Percentiles rank a stretch among this genome's conserved stretches.
phyloP scores from a whole-genome alignment of 345 rosid genomes.

The Pseudoturritis turrita region DNA sequence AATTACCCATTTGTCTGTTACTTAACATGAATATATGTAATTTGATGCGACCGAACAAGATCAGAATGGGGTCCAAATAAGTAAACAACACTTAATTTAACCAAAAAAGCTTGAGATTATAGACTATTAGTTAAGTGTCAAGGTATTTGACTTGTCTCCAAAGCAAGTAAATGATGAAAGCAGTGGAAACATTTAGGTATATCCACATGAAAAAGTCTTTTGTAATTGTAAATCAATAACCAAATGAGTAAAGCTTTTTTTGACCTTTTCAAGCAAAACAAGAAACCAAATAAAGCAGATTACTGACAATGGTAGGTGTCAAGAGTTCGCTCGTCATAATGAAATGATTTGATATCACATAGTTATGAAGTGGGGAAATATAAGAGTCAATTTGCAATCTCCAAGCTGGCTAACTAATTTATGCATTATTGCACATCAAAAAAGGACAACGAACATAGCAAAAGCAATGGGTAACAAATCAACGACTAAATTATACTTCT shows the following conservation, averaged over 20 bases:
- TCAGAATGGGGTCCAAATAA: neutral
- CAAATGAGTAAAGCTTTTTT: constrained; percentile 13
- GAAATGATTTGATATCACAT: constrained; percentile 33
- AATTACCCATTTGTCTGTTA: too few relatives aligned
- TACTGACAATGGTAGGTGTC: constrained; percentile 14
- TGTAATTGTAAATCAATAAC: constrained; percentile 4
- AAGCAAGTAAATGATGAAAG: constrained; percentile 14
- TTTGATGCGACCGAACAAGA: neutral
- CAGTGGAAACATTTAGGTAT: neutral
- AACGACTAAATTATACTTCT: neutral
- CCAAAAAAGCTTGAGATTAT: neutral
- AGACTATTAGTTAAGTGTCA: constrained; percentile 3
- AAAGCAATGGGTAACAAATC: neutral
- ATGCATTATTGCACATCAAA: constrained; percentile 11
- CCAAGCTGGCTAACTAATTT: constrained; percentile 18
- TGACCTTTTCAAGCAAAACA: constrained; percentile 26
- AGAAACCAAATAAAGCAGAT: constrained; percentile 18
- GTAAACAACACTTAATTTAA: neutral
- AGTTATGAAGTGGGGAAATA: constrained; percentile 25
- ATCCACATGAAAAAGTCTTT: neutral
- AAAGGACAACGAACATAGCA: neutral
- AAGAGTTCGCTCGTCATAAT: constrained; percentile 20
- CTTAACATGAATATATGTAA: neutral
- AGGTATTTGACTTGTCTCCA: neutral
- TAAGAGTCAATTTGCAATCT: constrained; percentile 5